These are phyloP conservation scores for Isabelozyma gotoi DNA, from an alignment of 805 yeast genomes.

Conservation along the genomic window DNA sequence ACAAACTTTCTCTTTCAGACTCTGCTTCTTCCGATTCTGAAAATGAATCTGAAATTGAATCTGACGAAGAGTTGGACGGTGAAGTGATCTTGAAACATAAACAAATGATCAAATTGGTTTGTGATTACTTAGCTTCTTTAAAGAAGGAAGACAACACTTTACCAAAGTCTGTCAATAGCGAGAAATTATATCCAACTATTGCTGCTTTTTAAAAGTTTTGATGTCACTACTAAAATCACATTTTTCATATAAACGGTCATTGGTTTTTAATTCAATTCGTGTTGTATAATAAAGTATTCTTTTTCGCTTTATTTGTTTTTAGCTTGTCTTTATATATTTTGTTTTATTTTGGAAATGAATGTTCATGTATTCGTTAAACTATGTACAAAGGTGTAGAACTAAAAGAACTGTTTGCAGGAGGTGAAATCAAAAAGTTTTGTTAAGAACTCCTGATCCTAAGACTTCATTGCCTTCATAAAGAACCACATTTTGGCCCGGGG, in stretches of 20 bases:
- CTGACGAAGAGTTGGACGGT: slow-evolving; percentile 15
- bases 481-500: slow-evolving; percentile 86
- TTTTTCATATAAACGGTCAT: slow-evolving; percentile 2
- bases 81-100: slow-evolving; percentile 35
- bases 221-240: not conserved
- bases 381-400: slow-evolving; percentile 5
- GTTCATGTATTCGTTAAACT: not conserved
- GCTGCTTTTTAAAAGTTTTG: slow-evolving; percentile 31
- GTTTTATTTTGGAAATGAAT: not conserved
- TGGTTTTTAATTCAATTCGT: not conserved
- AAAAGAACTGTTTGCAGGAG: too few relatives aligned
- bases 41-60: not conserved
- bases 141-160: slow-evolving; percentile 8
- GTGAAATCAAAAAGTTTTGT: slow-evolving; percentile 7
- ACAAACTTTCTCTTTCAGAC: slow-evolving; percentile 10
- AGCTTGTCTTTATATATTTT: not conserved
- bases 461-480: slow-evolving; percentile 66
- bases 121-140: slow-evolving; percentile 25
- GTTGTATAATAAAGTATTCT: slow-evolving; percentile 1
- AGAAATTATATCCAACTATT: slow-evolving; percentile 38
- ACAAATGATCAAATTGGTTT: slow-evolving; percentile 33
- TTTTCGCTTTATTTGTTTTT: not conserved
- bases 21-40: not conserved
- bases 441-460: slow-evolving; percentile 51
- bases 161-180: slow-evolving; percentile 2